These are phyloP conservation scores for Leccinum disarticulatum DNA, from an alignment of 768 basidiomycete genomes.

Conservation along the genomic window DNA sequence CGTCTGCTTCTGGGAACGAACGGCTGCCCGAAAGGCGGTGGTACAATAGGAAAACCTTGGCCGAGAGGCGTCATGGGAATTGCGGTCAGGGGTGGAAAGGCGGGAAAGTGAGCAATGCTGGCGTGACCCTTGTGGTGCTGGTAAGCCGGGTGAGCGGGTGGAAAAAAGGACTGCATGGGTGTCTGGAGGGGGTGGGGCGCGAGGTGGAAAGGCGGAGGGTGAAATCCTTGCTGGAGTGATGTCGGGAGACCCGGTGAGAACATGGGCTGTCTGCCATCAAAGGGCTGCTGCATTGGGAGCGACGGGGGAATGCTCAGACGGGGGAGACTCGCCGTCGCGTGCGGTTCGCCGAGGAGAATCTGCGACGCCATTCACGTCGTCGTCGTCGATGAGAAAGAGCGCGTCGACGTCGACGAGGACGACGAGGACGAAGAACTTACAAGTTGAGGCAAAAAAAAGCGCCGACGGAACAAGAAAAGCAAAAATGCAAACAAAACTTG, in stretches of 20 bases:
- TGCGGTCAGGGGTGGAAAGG: slow-evolving; percentile 53
- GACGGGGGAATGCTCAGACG: slow-evolving; percentile 57
- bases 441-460: background rate
- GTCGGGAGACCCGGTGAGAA: slow-evolving; percentile 69
- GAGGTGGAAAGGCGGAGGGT: slow-evolving; percentile 49
- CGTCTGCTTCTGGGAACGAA: slow-evolving; percentile 64
- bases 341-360: background rate
- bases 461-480: background rate
- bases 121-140: slow-evolving; percentile 46
- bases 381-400: background rate
- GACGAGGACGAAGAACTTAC: background rate
- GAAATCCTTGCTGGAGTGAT: slow-evolving; percentile 55
- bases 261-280: slow-evolving; percentile 45
- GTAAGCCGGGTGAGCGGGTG: slow-evolving; percentile 47
- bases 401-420: slow-evolving; percentile 14
- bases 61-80: slow-evolving; percentile 62
- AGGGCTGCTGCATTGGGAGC: slow-evolving; percentile 58
- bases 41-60: slow-evolving; percentile 55
- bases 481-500: background rate
- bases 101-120: slow-evolving; percentile 65
- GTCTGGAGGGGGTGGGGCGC: slow-evolving; percentile 55
- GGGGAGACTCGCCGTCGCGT: slow-evolving; percentile 33
- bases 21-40: slow-evolving; percentile 45
- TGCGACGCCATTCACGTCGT: background rate
- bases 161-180: slow-evolving; percentile 72